phyloP scores from a whole-genome alignment of 768 basidiomycete genomes.

The Suillus plorans region DNA sequence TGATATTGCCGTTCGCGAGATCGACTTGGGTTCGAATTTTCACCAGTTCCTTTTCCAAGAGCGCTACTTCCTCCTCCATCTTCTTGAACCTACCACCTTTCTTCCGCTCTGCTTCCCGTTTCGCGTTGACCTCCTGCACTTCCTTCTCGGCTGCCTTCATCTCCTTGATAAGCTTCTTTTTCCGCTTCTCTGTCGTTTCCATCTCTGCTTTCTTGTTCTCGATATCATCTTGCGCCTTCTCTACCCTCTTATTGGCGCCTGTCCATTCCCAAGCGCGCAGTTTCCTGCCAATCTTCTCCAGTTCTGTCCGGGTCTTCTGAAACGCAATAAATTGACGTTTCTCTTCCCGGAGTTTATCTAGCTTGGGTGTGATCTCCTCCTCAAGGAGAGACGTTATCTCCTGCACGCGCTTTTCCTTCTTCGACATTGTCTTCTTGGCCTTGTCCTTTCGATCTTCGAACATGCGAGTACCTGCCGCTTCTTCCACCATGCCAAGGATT shows the following conservation, averaged over 20 bases:
- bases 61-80: slow-evolving; percentile 76
- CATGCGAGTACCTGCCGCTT: slow-evolving; percentile 98
- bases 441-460: slow-evolving; percentile 99
- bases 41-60: slow-evolving; percentile 75
- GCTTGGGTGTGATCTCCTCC: slow-evolving; percentile 93
- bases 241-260: slow-evolving; percentile 51
- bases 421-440: slow-evolving; percentile 91
- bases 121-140: slow-evolving; percentile 61
- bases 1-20: slow-evolving; percentile 70
- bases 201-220: slow-evolving; percentile 49
- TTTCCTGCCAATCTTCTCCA: slow-evolving; percentile 81
- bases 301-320: slow-evolving; percentile 85
- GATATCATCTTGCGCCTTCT: slow-evolving; percentile 57
- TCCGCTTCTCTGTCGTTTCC: slow-evolving; percentile 44
- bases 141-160: slow-evolving; percentile 67
- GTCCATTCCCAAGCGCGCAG: slow-evolving; percentile 90
- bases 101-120: slow-evolving; percentile 82
- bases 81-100: slow-evolving; percentile 93
- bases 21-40: slow-evolving; percentile 86
- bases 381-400: slow-evolving; percentile 78
- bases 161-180: slow-evolving; percentile 53
- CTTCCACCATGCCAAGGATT: slow-evolving; percentile 97
- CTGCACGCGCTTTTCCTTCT: slow-evolving; percentile 94
- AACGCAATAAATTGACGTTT: slow-evolving; percentile 87
- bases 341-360: slow-evolving; percentile 86